Evolutionary conservation across 495 filamentous ascomycete species (phyloP).

Genomic region (Talaromyces liani): DNA sequence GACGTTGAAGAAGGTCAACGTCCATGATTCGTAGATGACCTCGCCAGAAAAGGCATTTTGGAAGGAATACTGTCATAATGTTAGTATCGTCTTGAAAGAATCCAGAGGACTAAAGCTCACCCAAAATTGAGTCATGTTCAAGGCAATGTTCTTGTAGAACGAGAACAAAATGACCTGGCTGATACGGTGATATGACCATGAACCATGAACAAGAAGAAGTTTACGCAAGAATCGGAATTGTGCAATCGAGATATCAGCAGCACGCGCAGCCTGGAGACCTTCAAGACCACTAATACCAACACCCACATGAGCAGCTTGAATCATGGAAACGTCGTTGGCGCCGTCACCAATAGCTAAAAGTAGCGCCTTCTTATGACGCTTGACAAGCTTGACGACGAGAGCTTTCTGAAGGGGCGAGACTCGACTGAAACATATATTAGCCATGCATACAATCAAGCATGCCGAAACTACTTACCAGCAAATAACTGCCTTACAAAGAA

Average conservation of each 20-base stretch:
- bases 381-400: slow-evolving; percentile 96
- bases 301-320: slow-evolving; percentile 97
- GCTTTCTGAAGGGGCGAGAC: slow-evolving; percentile 99
- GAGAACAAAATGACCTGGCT: slow-evolving; percentile 96
- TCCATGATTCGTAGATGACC: slow-evolving; percentile 99
- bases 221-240: slow-evolving; percentile 97
- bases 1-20: slow-evolving; percentile 97
- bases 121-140: slow-evolving; percentile 99
- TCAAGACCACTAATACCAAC: slow-evolving; percentile 97
- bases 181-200: slow-evolving; percentile 97
- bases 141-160: slow-evolving; percentile 98
- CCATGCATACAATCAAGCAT: background rate
- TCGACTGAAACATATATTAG: slow-evolving; percentile 46
- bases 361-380: slow-evolving; percentile 86
- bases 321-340: slow-evolving; percentile 99
- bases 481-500: slow-evolving; percentile 96
- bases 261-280: slow-evolving; percentile 96
- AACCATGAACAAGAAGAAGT: slow-evolving; percentile 88
- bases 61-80: slow-evolving; percentile 67
- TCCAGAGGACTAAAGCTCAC: slow-evolving; percentile 37
- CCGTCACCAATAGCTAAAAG: slow-evolving; percentile 95
- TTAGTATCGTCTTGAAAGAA: slow-evolving; percentile 25
- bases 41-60: slow-evolving; percentile 97
- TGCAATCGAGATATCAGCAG: slow-evolving; percentile 90
- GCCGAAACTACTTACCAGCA: slow-evolving; percentile 59